Evolutionary conservation across 2,329 filamentous ascomycete genomes (phyloP), one percentile per base, ranked within the genome.

Genomic region (Bimuria novae-zelandiae): DNA sequence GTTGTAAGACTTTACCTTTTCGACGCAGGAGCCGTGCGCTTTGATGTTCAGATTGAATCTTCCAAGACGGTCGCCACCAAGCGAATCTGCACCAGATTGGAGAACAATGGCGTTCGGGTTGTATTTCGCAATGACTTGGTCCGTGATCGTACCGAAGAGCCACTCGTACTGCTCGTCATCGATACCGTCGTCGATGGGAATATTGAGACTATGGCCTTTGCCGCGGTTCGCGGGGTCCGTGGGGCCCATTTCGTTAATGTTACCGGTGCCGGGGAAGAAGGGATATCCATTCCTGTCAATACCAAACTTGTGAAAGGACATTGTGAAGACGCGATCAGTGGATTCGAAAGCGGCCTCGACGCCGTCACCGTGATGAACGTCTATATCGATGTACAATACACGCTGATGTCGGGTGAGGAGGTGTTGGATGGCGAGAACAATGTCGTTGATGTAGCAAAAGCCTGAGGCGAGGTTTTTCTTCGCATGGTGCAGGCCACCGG

Each of bases 401-500:
- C 92, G 88, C 14, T 91, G 86, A 64, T 92, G 85, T 67, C 88
- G 84, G 25, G 89, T 87, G 14, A 97, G 80, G 8, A 99, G 83
- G 71, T 97, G 89, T 32, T 97, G 82, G 64, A 97, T 94, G 30
- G 89, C 91, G 41, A 99, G 83, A 52, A 97, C 94, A 65, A 97
- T 97, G 75, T 99, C 94, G 74, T 99, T 99, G 77, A 97, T 92
- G 77, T 99, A 99, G 78, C 94, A 99, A 75, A 99, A 99, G 0
- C 94, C 94, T 12, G 89, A 93, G 0, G 94, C 93, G 75, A 96
- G 92, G 48, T 88, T 85, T 71, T 93, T 94, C 75, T 97, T 97
- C 40, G 94, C 94, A 69, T 99, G 94, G 74, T 99, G 94, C 25
- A 99, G 83, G 10, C 94, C 94, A 30, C 94, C 94, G 16, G 92